These are phyloP conservation scores for Sarocladium strictum DNA, from an alignment of 2,329 filamentous ascomycete genomes.

Conservation along the genomic window DNA sequence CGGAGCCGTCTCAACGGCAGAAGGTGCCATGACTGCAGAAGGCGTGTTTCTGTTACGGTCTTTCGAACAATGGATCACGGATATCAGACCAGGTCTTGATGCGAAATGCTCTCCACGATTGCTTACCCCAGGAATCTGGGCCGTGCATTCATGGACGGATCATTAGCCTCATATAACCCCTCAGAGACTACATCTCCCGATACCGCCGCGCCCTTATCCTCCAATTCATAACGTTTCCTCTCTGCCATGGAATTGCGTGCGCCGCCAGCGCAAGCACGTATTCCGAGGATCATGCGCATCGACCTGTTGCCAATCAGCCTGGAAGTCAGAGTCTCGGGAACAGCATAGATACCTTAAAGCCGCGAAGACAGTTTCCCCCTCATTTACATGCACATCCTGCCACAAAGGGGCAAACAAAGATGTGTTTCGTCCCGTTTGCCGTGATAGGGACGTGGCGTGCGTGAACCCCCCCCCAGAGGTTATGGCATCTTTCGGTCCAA, in stretches of 20 bases:
- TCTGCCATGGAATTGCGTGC: background rate
- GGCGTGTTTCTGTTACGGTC: background rate
- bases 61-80: too few species aligned
- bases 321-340: too few species aligned
- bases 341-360: too few species aligned
- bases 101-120: too few species aligned
- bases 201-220: background rate
- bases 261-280: background rate
- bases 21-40: constrained; percentile 22
- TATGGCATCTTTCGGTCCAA: background rate
- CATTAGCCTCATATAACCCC: background rate
- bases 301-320: background rate
- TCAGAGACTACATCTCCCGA: background rate
- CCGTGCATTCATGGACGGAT: background rate
- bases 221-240: background rate
- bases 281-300: background rate
- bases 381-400: background rate
- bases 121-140: too few species aligned
- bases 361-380: background rate
- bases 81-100: too few species aligned
- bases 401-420: background rate
- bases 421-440: background rate
- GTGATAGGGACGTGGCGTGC: background rate
- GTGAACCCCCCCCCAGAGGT: background rate
- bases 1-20: constrained; percentile 24